phyloP scores from a whole-genome alignment of 495 filamentous ascomycete species.

The Xylaria castorea region DNA sequence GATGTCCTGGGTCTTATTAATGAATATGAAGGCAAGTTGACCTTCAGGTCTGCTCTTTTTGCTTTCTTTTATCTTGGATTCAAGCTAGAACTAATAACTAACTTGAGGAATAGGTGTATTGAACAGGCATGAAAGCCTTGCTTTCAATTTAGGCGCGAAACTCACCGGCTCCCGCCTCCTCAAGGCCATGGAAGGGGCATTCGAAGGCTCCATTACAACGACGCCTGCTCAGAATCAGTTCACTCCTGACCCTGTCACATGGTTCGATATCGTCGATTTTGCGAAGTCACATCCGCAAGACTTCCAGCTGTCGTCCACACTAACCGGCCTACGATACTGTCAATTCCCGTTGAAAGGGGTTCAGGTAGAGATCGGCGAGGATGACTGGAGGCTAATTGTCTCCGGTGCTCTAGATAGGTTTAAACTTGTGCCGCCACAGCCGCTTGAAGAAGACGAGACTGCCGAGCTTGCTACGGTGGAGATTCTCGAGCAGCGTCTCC shows the following conservation, averaged over 20 bases:
- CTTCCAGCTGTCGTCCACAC: slow-evolving; percentile 73
- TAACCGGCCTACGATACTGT: slow-evolving; percentile 69
- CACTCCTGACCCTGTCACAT: slow-evolving; percentile 70
- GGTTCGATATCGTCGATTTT: slow-evolving; percentile 87
- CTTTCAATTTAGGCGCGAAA: slow-evolving; percentile 82
- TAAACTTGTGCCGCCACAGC: slow-evolving; percentile 71
- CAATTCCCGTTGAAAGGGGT: slow-evolving; percentile 83
- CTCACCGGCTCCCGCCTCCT: slow-evolving; percentile 82
- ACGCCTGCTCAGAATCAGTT: slow-evolving; percentile 50
- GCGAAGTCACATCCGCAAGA: slow-evolving; percentile 80
- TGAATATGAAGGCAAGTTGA: slow-evolving; percentile 69
- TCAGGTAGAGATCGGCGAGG: slow-evolving; percentile 84
- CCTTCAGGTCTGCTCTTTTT: neutral
- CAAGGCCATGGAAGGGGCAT: slow-evolving; percentile 83
- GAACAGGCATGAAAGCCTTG: slow-evolving; percentile 83
- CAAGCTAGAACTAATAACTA: slow-evolving; percentile 22
- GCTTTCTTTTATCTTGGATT: neutral
- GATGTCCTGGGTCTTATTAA: slow-evolving; percentile 68
- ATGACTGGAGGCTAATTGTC: slow-evolving; percentile 81
- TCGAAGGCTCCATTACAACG: slow-evolving; percentile 79
- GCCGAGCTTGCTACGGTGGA: slow-evolving; percentile 84
- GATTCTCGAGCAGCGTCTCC: slow-evolving; percentile 78
- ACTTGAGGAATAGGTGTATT: slow-evolving; percentile 63
- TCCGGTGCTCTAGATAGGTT: slow-evolving; percentile 85
- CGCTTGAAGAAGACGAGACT: slow-evolving; percentile 84